phyloP scores from a whole-genome alignment of 129 eudicot species.

The Tagetes erecta region DNA sequence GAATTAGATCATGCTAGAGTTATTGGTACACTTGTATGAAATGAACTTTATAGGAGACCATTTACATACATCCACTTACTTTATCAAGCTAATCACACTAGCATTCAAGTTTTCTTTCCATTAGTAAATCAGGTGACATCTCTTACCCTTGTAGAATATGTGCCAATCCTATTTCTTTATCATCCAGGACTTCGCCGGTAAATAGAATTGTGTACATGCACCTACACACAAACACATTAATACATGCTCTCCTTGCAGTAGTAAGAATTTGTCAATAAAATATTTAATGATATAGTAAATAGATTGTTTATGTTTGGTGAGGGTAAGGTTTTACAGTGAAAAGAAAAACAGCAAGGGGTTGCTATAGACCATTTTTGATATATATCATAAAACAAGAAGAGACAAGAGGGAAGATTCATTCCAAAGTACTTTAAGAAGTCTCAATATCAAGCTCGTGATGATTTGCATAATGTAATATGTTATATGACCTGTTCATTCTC shows the following conservation, averaged over 20 bases:
- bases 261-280: too few relatives aligned
- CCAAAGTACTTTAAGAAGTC: neutral
- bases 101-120: neutral
- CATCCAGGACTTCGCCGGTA: neutral
- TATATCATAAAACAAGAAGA: neutral
- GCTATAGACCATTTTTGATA: neutral
- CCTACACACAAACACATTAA: neutral
- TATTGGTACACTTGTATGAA: neutral
- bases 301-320: neutral
- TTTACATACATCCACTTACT: neutral
- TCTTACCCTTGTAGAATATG: neutral
- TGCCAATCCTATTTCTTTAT: neutral
- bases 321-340: neutral
- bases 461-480: neutral
- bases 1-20: too few relatives aligned
- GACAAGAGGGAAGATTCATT: neutral
- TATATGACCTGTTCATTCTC: neutral
- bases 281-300: neutral
- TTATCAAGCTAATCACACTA: neutral
- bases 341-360: neutral
- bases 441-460: neutral
- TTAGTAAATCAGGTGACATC: neutral
- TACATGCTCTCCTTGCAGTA: neutral
- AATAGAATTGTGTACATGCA: neutral
- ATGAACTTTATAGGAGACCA: neutral